Percentiles rank a stretch among this genome's conserved stretches.
Conservation (phyloP, 768 basidiomycete genomes). For the Dendrothele bispora region DNA sequence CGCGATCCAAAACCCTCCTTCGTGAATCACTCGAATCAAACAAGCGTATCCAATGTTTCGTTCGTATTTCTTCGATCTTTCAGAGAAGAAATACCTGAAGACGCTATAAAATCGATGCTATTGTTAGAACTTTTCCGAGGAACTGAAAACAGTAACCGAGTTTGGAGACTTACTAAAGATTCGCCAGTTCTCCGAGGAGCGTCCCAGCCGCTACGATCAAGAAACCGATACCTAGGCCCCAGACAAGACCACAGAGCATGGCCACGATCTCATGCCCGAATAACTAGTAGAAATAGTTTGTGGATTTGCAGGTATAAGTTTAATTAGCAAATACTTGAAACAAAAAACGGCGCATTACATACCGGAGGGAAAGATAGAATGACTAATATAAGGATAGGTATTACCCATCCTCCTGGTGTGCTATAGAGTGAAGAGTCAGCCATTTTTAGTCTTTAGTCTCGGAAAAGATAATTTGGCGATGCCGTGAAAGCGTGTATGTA, state of each 20-base stretch:
- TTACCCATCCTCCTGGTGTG: constrained; percentile 42
- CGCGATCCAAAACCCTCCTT: constrained; percentile 41
- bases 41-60: constrained; percentile 35
- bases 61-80: constrained; percentile 35
- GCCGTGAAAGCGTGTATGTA: constrained; percentile 13
- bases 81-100: constrained; percentile 37
- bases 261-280: constrained; percentile 48
- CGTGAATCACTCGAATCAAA: constrained; percentile 35
- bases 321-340: background rate
- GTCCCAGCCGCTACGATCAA: constrained; percentile 37
- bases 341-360: background rate
- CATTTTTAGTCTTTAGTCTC: background rate
- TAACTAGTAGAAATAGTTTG: constrained; percentile 13
- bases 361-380: constrained; percentile 48
- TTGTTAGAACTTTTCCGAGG: background rate
- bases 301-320: background rate
- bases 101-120: constrained; percentile 14
- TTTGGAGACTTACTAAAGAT: constrained; percentile 24
- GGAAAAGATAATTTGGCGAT: constrained; percentile 6
- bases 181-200: constrained; percentile 37
- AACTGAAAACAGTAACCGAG: background rate
- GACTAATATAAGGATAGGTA: constrained; percentile 59
- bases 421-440: constrained; percentile 23
- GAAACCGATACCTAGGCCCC: constrained; percentile 45
- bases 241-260: constrained; percentile 42